Base-by-base conservation (phyloP, 2,329 filamentous ascomycete species). In the Penicillium janthinellum region DNA sequence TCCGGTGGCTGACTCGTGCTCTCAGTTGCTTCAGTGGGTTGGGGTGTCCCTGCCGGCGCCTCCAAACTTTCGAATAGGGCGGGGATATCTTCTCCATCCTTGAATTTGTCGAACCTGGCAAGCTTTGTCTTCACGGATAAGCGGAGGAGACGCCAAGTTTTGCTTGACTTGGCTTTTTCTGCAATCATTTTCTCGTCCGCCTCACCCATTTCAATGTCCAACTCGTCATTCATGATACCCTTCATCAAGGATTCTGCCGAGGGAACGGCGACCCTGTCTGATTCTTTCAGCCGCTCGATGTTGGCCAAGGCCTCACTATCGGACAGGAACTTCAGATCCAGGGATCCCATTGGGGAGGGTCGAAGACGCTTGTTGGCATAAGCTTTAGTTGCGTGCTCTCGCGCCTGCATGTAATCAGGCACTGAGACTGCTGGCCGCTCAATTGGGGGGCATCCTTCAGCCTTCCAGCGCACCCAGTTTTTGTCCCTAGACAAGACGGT, bases 391-490 rank as follows among this genome's bases (percentile, higher is more conserved):
- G 88, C 88, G 48, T 85, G 81, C 34, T 83, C 80, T 72, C 89
- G 90, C 25, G 92, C 89, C 56, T 87, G 84, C 41, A 88, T 76
- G 73, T 92, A 94, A 49, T 89, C 84, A 31, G 85, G 78, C 0
- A 88, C 83, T 2, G 88, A 83, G 34, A 98, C 84, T 11, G 91
- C 81, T 22, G 90, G 86, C 60, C 86, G 85, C 71, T 93, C 88
- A 70, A 99, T 98, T 5, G 89, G 86, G 25, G 92, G 91, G 73
- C 95, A 99, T 66, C 89, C 91, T 74, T 97, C 92, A 61, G 94
- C 89, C 79, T 99, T 99, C 95, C 95, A 99, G 63, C 92, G 89
- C 47, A 96, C 92, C 96, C 96, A 99, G 73, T 98, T 97, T 81
- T 97, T 98, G 76, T 99, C 95, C 64, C 95, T 86, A 25, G 92